Base-by-base conservation (phyloP, 352 stramenopile species). In the Pilasporangium apinafurcum region DNA sequence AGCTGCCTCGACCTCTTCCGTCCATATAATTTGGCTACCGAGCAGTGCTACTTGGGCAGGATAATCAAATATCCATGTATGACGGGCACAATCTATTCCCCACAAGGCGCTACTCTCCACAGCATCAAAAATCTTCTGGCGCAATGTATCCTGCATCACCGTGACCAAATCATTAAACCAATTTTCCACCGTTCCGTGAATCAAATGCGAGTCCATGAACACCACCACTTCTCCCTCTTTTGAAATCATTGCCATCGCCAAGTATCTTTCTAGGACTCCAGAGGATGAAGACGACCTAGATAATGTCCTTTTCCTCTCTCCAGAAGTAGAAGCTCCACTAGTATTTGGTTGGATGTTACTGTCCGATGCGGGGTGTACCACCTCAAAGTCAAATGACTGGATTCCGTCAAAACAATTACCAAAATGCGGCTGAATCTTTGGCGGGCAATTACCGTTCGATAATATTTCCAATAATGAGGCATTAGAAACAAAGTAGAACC, bases 401-500 rank as follows among this genome's bases (percentile, higher is more conserved):
- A 97, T 93, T 7, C 86, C 88, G 25, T 97, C 87, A 49, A 96
- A 97, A 37, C 89, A 91, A 37, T 94, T 90, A 8, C 83, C 83
- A 32, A 97, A 79, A 51, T 97, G 87, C 9, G 83, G 81, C 53
- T 94, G 72, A 16, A 97, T 73, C 7, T 85, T 83, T 3, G 80
- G 73, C 8, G 89, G 90, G 2, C 59, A 51, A 36, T 92, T 98
- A 5, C 94, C 93, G 60, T 98, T 97, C 7, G 81, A 96, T 25
- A 98, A 62, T 48, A 98, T 98, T 46, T 98, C 92, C 3, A 98
- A 75, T 24, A 98, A 54, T 18, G 88, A 92, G 14, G 95, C 84
- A 20, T 96, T 96, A 10, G 89, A 97, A 26, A 98, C 88, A 48
- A 98, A 98, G 49, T 98, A 98, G 52, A 98, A 98, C n/a, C 92